A percentile compares a stretch with the other conserved stretches of the same genome.
Conservation (phyloP, 2,329 filamentous ascomycete genomes). For the Phoma sp. region DNA sequence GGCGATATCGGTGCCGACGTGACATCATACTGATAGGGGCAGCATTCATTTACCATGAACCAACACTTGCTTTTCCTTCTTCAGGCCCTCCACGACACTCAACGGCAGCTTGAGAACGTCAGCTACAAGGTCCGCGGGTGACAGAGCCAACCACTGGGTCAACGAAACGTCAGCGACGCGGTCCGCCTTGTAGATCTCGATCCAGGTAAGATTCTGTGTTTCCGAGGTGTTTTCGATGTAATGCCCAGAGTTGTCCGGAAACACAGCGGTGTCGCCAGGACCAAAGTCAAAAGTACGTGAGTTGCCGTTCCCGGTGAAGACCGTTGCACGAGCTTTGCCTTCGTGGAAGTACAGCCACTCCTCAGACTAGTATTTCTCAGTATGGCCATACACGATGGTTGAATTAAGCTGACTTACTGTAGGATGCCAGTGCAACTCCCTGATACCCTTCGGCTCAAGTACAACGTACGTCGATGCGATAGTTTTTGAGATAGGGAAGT, state of each 20-base stretch:
- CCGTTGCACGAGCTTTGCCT: slow-evolving; percentile 67
- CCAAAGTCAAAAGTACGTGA: slow-evolving; percentile 72
- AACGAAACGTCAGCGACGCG: slow-evolving; percentile 71
- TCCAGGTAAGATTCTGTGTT: slow-evolving; percentile 69
- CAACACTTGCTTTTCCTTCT: slow-evolving; percentile 70
- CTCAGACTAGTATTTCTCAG: slow-evolving; percentile 51
- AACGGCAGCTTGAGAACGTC: slow-evolving; percentile 66
- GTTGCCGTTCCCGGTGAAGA: slow-evolving; percentile 68
- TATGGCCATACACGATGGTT: neutral
- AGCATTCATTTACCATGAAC: slow-evolving; percentile 36
- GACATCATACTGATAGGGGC: neutral
- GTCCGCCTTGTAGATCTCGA: slow-evolving; percentile 74
- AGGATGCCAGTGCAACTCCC: slow-evolving; percentile 75
- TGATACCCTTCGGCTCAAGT: slow-evolving; percentile 67
- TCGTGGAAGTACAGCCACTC: slow-evolving; percentile 77
- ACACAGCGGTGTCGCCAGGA: slow-evolving; percentile 72
- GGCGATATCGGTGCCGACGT: no score
- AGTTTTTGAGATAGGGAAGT: slow-evolving; percentile 71
- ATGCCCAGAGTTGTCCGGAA: slow-evolving; percentile 71
- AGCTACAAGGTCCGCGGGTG: slow-evolving; percentile 68
- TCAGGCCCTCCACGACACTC: slow-evolving; percentile 63
- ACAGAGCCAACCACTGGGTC: slow-evolving; percentile 74
- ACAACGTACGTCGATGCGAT: slow-evolving; percentile 71
- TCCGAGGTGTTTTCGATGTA: slow-evolving; percentile 74
- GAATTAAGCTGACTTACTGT: slow-evolving; percentile 57